These are phyloP conservation scores for Roridomyces roridus DNA, from an alignment of 768 basidiomycete species.

Conservation along the genomic window DNA sequence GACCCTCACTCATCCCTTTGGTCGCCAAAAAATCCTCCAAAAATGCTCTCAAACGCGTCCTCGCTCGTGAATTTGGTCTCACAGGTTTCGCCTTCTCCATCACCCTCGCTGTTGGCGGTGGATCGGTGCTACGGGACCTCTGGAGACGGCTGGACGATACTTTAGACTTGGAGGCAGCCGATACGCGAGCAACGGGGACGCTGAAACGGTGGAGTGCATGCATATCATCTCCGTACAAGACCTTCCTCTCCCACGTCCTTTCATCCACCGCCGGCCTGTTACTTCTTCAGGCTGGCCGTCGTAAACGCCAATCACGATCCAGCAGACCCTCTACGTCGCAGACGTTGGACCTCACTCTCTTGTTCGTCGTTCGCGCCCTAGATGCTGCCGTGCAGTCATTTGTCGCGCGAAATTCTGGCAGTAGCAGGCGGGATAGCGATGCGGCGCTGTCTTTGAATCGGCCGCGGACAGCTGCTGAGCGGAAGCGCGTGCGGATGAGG, in stretches of 20 bases:
- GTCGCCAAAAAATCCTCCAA: constrained; percentile 32
- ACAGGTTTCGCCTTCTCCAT: constrained; percentile 77
- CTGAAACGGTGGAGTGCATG: constrained; percentile 12
- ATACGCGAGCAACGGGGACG: not conserved
- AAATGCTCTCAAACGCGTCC: constrained; percentile 39
- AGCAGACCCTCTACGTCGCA: constrained; percentile 44
- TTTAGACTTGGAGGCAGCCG: not conserved
- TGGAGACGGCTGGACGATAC: constrained; percentile 40
- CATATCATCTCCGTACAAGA: constrained; percentile 49
- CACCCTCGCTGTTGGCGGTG: constrained; percentile 69
- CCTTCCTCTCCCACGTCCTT: constrained; percentile 63
- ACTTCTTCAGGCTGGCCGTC: constrained; percentile 60
- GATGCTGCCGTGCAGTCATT: constrained; percentile 64
- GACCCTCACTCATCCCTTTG: constrained; percentile 66
- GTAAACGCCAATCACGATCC: constrained; percentile 5
- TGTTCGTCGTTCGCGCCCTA: constrained; percentile 72
- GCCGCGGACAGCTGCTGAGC: constrained; percentile 2
- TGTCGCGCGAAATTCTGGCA: constrained; percentile 42
- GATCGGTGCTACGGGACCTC: constrained; percentile 55
- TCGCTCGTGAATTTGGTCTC: constrained; percentile 61
- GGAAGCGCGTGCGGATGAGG: constrained; percentile 39
- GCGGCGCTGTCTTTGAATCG: constrained; percentile 1
- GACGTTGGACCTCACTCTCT: constrained; percentile 71
- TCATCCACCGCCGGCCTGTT: constrained; percentile 63
- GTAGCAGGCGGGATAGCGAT: constrained; percentile 21